Conservation (phyloP, 768 basidiomycete species). For the Tulasnella sp. region DNA sequence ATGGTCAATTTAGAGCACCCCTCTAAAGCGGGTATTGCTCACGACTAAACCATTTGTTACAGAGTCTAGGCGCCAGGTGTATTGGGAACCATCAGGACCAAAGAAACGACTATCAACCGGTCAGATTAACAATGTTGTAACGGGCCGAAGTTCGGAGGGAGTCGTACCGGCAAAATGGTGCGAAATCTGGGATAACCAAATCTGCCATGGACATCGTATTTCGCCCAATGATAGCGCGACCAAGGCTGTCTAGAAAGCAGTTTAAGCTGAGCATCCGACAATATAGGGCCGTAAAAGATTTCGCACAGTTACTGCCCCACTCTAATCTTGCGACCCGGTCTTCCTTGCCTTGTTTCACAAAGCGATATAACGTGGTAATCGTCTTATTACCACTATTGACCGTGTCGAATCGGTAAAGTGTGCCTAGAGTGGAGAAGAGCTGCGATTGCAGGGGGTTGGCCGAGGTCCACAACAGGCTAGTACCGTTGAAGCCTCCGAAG, state of each 20-base stretch:
- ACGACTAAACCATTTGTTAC: conserved; percentile 25
- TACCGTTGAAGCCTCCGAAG: too few relatives aligned
- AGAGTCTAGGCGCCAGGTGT: conserved; percentile 65
- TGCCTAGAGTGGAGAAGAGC: conserved; percentile 59
- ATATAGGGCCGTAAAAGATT: too few relatives aligned
- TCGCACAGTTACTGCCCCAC: conserved; percentile 63
- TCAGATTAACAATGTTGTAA: background rate
- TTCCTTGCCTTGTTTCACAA: conserved; percentile 77
- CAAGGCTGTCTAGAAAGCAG: conserved; percentile 52
- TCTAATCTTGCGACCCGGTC: conserved; percentile 85
- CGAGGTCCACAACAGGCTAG: conserved; percentile 86
- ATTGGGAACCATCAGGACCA: conserved; percentile 76
- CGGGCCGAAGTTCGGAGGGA: conserved; percentile 33
- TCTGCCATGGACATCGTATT: conserved; percentile 77
- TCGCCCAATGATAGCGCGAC: conserved; percentile 80
- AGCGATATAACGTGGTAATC: conserved; percentile 58
- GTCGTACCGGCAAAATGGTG: conserved; percentile 30
- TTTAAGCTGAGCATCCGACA: background rate
- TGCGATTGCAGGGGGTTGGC: conserved; percentile 79
- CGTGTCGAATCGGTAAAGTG: conserved; percentile 33
- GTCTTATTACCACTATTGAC: conserved; percentile 1
- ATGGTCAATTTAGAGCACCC: conserved; percentile 47
- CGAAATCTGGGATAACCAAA: conserved; percentile 64
- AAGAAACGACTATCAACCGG: conserved; percentile 55
- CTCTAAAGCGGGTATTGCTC: conserved; percentile 48